phyloP scores from a whole-genome alignment of 2,329 filamentous ascomycete species.

The Fusarium beomiforme region DNA sequence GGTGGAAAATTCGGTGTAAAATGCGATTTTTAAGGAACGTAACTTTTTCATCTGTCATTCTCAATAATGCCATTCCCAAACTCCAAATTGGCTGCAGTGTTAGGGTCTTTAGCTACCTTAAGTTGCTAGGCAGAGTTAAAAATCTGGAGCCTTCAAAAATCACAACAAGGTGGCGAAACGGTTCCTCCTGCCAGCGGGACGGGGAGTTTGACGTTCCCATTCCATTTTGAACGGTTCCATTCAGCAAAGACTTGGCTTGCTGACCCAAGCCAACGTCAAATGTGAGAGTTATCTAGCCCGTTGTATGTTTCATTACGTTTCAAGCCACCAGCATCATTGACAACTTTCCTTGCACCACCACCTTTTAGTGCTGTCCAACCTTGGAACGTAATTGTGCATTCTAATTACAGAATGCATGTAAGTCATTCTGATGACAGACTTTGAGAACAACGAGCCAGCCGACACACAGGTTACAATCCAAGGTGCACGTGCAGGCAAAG shows the following conservation, averaged over 20 bases:
- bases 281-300: constrained; percentile 7
- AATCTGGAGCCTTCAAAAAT: constrained; percentile 35
- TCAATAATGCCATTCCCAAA: background rate
- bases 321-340: constrained; percentile 26
- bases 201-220: constrained; percentile 34
- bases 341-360: constrained; percentile 9
- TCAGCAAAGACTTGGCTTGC: constrained; percentile 11
- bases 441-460: background rate
- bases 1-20: background rate
- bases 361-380: background rate
- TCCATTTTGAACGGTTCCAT: constrained; percentile 6
- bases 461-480: no score
- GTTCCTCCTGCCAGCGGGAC: constrained; percentile 24
- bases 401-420: background rate
- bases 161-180: constrained; percentile 39
- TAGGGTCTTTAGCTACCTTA: background rate
- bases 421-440: background rate
- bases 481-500: background rate
- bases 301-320: constrained; percentile 30
- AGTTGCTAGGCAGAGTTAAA: constrained; percentile 31
- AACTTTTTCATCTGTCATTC: background rate
- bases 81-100: background rate
- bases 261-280: constrained; percentile 14
- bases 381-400: background rate
- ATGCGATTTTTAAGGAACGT: background rate